Percentiles rank a stretch among this genome's conserved stretches.
phyloP scores from a whole-genome alignment of 257 asterid species.

The Marsdenia floribunda region DNA sequence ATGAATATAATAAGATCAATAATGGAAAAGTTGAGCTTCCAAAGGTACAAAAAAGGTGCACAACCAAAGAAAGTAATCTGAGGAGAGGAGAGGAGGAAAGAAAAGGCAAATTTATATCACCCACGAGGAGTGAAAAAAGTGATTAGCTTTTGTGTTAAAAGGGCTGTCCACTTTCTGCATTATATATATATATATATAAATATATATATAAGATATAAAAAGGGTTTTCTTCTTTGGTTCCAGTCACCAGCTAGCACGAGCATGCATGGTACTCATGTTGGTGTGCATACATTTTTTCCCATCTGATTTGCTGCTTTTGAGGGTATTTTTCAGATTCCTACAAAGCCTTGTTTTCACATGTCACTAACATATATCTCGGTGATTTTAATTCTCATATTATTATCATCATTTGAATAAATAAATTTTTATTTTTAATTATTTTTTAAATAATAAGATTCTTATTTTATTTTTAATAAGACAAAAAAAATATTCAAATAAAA shows the following conservation, averaged over 20 bases:
- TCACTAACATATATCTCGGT: too few relatives aligned
- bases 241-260: conserved; percentile 7
- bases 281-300: conserved; percentile 21
- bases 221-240: background rate
- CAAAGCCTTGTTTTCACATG: conserved; percentile 9
- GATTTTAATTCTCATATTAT: too few relatives aligned
- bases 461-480: too few relatives aligned
- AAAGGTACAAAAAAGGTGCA: conserved; percentile 46
- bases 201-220: background rate
- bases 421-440: too few relatives aligned
- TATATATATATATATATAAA: background rate
- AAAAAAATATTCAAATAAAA: too few relatives aligned
- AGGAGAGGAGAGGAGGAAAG: conserved; percentile 17
- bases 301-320: conserved; percentile 55
- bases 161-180: conserved; percentile 97
- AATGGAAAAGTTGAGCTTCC: conserved; percentile 40
- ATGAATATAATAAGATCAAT: conserved; percentile 13
- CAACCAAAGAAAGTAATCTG: conserved; percentile 48
- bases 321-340: conserved; percentile 53
- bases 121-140: conserved; percentile 62
- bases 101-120: conserved; percentile 31
- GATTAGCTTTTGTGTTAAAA: conserved; percentile 76
- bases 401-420: too few relatives aligned
- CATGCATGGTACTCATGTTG: conserved; percentile 29
- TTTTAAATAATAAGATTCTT: too few relatives aligned